These are phyloP conservation scores for Catunica adiposa DNA, from an alignment of 2,329 filamentous ascomycete genomes.

Conservation along the genomic window DNA sequence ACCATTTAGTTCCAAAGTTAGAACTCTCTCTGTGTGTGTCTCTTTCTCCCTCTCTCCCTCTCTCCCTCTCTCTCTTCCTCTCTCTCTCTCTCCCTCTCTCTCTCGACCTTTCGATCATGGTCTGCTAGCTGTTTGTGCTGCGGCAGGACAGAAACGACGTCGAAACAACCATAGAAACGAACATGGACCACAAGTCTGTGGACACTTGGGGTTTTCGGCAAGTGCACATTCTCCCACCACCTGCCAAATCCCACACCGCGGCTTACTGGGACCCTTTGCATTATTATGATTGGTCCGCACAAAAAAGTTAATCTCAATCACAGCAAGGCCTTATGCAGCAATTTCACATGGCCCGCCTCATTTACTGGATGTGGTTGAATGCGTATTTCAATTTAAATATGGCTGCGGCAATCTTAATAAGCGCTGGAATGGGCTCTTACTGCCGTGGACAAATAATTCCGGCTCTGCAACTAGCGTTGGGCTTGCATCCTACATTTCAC, in stretches of 20 bases:
- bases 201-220: neutral
- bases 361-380: neutral
- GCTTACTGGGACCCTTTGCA: neutral
- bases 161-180: slow-evolving; percentile 1
- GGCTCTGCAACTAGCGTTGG: neutral
- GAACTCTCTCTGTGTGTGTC: no score
- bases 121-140: neutral
- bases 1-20: no score
- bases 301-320: neutral
- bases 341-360: neutral
- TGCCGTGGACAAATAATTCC: neutral
- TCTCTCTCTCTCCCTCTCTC: neutral
- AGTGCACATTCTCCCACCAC: neutral
- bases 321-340: neutral
- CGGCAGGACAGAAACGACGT: slow-evolving; percentile 1
- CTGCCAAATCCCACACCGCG: neutral
- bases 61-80: no score
- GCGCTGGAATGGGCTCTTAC: neutral
- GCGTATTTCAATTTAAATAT: neutral
- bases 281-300: neutral
- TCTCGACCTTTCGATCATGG: neutral
- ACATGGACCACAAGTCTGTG: neutral
- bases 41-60: no score
- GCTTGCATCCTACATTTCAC: neutral
- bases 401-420: neutral